Conservation (phyloP, 2,329 filamentous ascomycete species). For the Ophiostoma quercus region DNA sequence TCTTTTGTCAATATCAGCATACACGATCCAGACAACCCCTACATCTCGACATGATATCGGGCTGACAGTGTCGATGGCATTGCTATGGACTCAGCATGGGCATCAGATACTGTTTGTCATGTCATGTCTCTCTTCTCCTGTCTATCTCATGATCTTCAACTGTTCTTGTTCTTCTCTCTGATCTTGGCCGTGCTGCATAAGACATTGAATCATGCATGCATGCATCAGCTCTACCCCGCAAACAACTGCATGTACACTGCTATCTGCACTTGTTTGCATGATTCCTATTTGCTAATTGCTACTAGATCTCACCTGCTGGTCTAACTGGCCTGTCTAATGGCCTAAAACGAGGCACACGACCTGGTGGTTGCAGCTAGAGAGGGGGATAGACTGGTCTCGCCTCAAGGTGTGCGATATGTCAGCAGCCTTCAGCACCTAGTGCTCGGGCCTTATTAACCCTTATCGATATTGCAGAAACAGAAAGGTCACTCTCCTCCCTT, state of each 20-base stretch:
- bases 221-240: conserved; percentile 2
- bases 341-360: not conserved
- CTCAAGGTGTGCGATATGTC: not conserved
- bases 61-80: not conserved
- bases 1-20: not conserved
- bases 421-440: not conserved
- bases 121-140: too few relatives aligned
- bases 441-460: not conserved
- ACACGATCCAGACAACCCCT: not conserved
- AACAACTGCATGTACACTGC: not conserved
- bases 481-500: not conserved
- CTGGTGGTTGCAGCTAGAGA: not conserved
- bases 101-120: not conserved
- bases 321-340: not conserved
- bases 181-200: not conserved
- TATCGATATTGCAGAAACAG: not conserved
- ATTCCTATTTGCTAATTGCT: not conserved
- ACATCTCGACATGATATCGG: not conserved
- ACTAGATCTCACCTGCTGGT: not conserved
- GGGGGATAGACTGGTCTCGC: not conserved
- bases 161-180: not conserved
- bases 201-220: not conserved
- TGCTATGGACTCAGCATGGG: not conserved
- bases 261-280: not conserved
- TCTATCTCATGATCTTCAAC: too few relatives aligned